phyloP scores from a whole-genome alignment of 192 early-diverging fungal genomes.

The Kappamyces sp. region DNA sequence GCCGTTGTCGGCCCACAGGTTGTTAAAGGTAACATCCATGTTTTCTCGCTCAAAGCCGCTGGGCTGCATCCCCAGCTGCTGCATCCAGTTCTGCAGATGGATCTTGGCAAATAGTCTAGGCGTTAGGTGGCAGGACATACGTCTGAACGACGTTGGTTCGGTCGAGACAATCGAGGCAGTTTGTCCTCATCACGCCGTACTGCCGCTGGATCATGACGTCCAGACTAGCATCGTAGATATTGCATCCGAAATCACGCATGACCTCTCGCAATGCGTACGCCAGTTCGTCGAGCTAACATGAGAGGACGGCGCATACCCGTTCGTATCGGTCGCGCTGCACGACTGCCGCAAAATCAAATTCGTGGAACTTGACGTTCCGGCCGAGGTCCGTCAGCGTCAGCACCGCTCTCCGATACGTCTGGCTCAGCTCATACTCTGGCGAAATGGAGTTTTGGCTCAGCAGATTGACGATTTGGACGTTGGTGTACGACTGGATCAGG shows the following conservation, averaged over 20 bases:
- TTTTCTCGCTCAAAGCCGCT: conserved; percentile 20
- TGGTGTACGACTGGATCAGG: conserved; percentile 64
- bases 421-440: conserved; percentile 63
- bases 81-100: conserved; percentile 14
- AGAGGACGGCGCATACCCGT: conserved; percentile 13
- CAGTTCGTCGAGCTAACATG: conserved; percentile 35
- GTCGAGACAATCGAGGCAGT: conserved; percentile 81
- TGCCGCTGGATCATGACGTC: conserved; percentile 60
- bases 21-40: conserved; percentile 32
- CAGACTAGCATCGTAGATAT: conserved; percentile 56
- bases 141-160: conserved; percentile 92
- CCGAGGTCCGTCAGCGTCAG: conserved; percentile 25
- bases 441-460: conserved; percentile 61
- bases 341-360: conserved; percentile 58
- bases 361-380: conserved; percentile 13
- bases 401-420: conserved; percentile 55
- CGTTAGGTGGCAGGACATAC: conserved; percentile 9
- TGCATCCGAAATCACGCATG: conserved; percentile 63
- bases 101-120: conserved; percentile 20
- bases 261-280: conserved; percentile 43
- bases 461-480: conserved; percentile 74
- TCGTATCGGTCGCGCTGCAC: conserved; percentile 77
- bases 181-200: conserved; percentile 81
- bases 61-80: conserved; percentile 18
- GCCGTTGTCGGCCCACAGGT: conserved; percentile 72